phyloP scores from a whole-genome alignment of 176 grass and related monocot genomes.

The Leersia perrieri region DNA sequence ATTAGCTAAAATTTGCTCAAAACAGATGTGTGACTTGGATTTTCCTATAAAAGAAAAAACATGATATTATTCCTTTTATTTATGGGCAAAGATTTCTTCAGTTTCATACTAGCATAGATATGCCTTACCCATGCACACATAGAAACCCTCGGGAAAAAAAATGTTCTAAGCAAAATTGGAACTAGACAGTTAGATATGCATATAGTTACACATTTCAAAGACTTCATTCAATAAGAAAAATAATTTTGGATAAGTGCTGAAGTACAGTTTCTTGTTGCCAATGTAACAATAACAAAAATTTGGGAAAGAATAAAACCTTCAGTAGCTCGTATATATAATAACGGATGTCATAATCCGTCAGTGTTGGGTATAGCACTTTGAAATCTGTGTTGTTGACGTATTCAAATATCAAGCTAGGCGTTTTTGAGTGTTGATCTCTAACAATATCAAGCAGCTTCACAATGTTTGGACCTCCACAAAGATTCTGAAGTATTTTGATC shows the following conservation, averaged over 20 bases:
- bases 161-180: background rate
- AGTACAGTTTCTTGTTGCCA: background rate
- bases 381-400: conserved; percentile 98
- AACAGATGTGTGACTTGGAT: background rate
- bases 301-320: conserved; percentile 50
- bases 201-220: background rate
- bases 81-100: background rate
- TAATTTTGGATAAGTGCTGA: background rate
- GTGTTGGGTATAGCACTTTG: conserved; percentile 85
- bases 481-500: conserved; percentile 98
- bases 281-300: conserved; percentile 19
- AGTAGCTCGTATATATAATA: conserved; percentile 97
- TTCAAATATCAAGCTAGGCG: conserved; percentile 96
- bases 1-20: conserved; percentile 4
- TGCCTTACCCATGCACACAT: background rate
- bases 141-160: background rate
- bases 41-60: background rate
- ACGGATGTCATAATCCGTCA: conserved; percentile 99
- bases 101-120: conserved; percentile 4
- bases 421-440: conserved; percentile 94
- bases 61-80: background rate
- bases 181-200: background rate
- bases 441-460: conserved; percentile 95
- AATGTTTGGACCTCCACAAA: conserved; percentile 95
- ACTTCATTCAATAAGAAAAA: background rate